Evolutionary conservation across 1,284 basidiomycete species (phyloP), one percentile per base, ranked within the genome.

Genomic region (Apiotrichum gracile): DNA sequence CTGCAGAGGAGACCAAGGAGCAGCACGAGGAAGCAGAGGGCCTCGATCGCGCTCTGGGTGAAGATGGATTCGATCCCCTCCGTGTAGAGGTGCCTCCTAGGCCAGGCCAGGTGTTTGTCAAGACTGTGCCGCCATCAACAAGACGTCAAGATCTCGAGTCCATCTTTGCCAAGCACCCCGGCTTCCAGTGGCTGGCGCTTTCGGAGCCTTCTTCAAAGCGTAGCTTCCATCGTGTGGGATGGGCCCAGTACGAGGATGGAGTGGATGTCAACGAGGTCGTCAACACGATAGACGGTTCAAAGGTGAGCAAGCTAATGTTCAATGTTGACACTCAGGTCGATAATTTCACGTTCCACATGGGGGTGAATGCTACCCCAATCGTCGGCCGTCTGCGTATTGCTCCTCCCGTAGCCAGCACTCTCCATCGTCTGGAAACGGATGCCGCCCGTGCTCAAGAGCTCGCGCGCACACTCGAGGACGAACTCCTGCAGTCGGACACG

Each of bases 41-140:
- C 3, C 45, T 69, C 10, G 63, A 67, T 46, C 61, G 63, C 4
- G 66, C 63, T 3, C 47, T 68, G 49, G 65, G 68, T 10, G 70
- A 70, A 31, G 83, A 81, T n/a, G 85, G 87, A 65, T 86, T 88
- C 66, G 54, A 64, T 37, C 51, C 58, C 0, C 54, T 72, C 9
- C 67, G 71, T 24, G 54, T 90, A 51, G 82, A 85, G 60, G 83
- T 88, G 21, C 79, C 81, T 37, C 83, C 88, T 24, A 84, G 88
- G 62, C 85, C 86, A 14, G 88, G 88, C 65, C 89, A 93, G 69
- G 84, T 97, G 46, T 90, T 94, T 82, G 91, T 96, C 67, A 85
- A 91, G 61, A 91, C 88, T 19, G 90, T 96, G 59, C 88, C 91
- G 38, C 90, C 91, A 25, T 88, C 89, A 60, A 90, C 93, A 63